Evolutionary conservation across 1,284 basidiomycete species (phyloP), one percentile per base, ranked within the genome.

Genomic region (Somion occarium): DNA sequence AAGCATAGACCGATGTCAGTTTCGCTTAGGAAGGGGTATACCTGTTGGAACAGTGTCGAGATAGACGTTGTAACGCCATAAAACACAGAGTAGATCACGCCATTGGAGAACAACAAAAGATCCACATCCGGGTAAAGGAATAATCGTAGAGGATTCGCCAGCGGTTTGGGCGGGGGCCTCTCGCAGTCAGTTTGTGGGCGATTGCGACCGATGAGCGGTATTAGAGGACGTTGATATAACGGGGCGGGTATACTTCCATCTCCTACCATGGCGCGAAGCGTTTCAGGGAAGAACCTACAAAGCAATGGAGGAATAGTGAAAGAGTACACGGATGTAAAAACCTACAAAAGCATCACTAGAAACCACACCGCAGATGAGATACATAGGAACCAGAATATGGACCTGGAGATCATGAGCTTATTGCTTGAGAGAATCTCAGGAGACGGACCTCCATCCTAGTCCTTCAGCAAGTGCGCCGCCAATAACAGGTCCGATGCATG

Each of bases 301-400:
- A 15, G 11, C 45, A 15, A 22, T 12, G n/a, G 5, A 38, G 22
- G 7, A 48, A 20, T 5, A 38, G 38, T 20, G 44, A 44, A 13
- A 20, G 48, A 7, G 45, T 26, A 38, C 3, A 34, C 25, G 34
- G 48, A 23, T 23, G 15, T 12, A 43, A 23, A 42, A 2, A 72
- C 80, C 46, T 57, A 85, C 83, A 80, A 58, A 5, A 82, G 59
- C 56, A 88, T 73, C 27, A 74, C 62, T 4, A 85, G 38, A 25
- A 80, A 69, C 58, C 82, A 83, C 3, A 70, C 55, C 1, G 72
- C 78, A 5, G 83, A 73, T 0, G 78, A 62, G 3, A 89, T 90
- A 50, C 76, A 78, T 5, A 91, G 66, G 60, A 91, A 87, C 87
- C 87, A 91, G 63, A 92, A 92, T 22, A 91, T 86, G 2, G 85